Evolutionary conservation across 495 filamentous ascomycete genomes (phyloP), one percentile per base, ranked within the genome.

Genomic region (Paragyromitra xinjiangensis): DNA sequence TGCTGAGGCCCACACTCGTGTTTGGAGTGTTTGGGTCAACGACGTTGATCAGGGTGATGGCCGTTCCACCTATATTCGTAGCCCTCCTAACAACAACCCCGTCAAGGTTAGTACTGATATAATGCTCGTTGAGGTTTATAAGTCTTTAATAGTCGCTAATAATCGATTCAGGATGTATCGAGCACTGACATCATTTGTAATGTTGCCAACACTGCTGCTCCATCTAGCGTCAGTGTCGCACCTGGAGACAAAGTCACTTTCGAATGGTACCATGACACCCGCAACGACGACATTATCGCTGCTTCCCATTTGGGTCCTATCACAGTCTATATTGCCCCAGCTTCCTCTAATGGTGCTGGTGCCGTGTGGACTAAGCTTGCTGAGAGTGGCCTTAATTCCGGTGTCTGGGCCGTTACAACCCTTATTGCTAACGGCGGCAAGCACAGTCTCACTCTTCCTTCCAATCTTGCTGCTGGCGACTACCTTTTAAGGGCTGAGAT

Each of bases 401-500:
- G 81, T 7, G 67, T 61, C 7, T 88, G 87, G 87, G 87, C 85
- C 26, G 83, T 85, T 39, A 83, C 86, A 56, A 84, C 81, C 29
- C 81, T 89, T 42, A 85, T 84, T 45, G 74, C 82, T 63, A 86
- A 87, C 84, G 68, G 75, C 7, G 86, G 86, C 77, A 85, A 85
- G 80, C 81, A 84, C 77, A 19, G 71, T 67, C 78, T 88, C 61
- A 84, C 74, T 1, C 71, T 88, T 2, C 86, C 85, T 29, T 70
- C 64, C 9, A 66, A 70, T 51, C 77, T 88, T 19, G 84, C 83
- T 14, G 58, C 86, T 12, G 87, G 87, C 24, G 78, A 84, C 65
- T 88, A 88, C 78, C 81, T 88, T 45, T 65, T 88, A 63, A 84
- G 86, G 40, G 84, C 85, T 48, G 87, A 88, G 83, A 86, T 88